These are phyloP conservation scores for Sherardia arvensis DNA, from an alignment of 257 asterid species.

Conservation along the genomic window DNA sequence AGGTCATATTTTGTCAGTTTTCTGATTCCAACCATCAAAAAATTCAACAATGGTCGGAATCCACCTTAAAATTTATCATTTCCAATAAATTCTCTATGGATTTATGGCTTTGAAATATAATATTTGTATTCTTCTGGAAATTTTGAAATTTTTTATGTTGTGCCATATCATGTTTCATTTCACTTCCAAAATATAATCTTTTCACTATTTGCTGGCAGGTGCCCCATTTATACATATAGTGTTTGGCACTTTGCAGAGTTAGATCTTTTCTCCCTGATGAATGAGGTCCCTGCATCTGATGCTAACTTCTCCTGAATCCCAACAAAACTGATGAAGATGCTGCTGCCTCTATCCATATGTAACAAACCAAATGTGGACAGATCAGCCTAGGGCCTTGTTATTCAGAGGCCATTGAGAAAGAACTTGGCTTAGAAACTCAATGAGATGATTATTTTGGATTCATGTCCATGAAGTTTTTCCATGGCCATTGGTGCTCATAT, in stretches of 20 bases:
- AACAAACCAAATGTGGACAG: not conserved
- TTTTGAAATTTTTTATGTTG: not conserved
- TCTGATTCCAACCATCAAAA: too few species aligned
- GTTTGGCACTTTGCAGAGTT: constrained; percentile 62
- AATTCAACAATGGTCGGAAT: too few species aligned
- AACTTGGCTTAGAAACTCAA: constrained; percentile 1
- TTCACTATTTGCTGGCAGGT: constrained; percentile 50
- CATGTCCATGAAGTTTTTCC: constrained; percentile 6
- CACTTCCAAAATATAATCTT: constrained; percentile 56
- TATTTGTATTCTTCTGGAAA: not conserved
- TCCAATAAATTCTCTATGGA: too few species aligned
- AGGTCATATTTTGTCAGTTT: not conserved
- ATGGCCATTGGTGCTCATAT: not conserved
- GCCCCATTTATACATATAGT: constrained; percentile 61
- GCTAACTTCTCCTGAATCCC: not conserved
- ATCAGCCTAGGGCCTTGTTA: not conserved
- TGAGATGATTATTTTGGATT: constrained; percentile 8
- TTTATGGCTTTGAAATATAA: too few species aligned
- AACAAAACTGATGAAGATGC: not conserved
- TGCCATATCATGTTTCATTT: not conserved
- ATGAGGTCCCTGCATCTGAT: constrained; percentile 2
- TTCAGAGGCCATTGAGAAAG: not conserved
- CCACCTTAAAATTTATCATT: too few species aligned
- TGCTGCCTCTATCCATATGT: not conserved
- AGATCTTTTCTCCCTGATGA: constrained; percentile 61